Evolutionary conservation across 345 rosid genomes (phyloP).

Genomic region (Excoecaria cochinchinensis): DNA sequence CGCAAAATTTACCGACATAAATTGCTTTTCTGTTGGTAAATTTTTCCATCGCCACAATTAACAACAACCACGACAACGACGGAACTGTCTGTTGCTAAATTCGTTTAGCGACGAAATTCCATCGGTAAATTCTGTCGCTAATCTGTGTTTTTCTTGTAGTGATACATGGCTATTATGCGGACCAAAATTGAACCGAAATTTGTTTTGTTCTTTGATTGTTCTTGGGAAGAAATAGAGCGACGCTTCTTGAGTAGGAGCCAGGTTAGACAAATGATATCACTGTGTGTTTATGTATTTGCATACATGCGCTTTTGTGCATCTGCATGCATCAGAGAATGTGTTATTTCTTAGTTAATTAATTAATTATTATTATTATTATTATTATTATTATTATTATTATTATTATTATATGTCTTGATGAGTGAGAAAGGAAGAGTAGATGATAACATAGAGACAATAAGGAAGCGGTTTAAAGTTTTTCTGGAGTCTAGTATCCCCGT

Average conservation of each 20-base stretch:
- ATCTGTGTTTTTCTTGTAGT: too few relatives aligned
- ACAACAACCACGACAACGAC: too few relatives aligned
- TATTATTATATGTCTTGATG: background rate
- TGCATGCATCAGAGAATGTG: too few relatives aligned
- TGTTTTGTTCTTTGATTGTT: constrained; percentile 52
- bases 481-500: constrained; percentile 30
- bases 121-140: too few relatives aligned
- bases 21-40: too few relatives aligned
- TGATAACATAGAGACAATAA: constrained; percentile 32
- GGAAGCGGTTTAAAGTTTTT: constrained; percentile 34
- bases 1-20: too few relatives aligned
- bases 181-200: constrained; percentile 47
- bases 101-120: too few relatives aligned
- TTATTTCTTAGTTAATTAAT: background rate
- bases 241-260: constrained; percentile 24
- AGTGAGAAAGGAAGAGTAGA: constrained; percentile 26
- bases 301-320: background rate
- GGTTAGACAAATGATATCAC: constrained; percentile 7
- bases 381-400: too few relatives aligned
- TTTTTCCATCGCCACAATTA: too few relatives aligned
- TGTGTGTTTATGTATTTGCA: background rate
- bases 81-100: too few relatives aligned
- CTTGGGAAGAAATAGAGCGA: constrained; percentile 41
- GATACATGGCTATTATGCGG: constrained; percentile 27
- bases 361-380: too few relatives aligned